Percentiles rank a stretch among this genome's conserved stretches.
phyloP scores from a whole-genome alignment of 2,329 filamentous ascomycete genomes.

The Pseudocercospora fijiensis region DNA sequence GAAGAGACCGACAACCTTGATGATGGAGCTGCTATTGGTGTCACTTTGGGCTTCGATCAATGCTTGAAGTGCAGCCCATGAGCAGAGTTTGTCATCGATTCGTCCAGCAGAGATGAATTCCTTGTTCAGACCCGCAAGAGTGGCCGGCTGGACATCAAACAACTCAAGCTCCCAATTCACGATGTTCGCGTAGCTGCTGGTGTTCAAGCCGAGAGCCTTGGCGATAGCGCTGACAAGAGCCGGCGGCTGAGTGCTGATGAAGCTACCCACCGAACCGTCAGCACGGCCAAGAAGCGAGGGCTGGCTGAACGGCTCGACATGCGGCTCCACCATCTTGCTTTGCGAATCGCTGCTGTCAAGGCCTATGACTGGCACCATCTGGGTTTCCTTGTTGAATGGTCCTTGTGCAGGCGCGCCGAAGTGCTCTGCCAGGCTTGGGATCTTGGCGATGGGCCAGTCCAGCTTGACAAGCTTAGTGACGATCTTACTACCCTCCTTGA shows the following conservation, averaged over 20 bases:
- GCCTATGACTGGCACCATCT: slow-evolving; percentile 91
- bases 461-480: slow-evolving; percentile 80
- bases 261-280: slow-evolving; percentile 56
- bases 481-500: slow-evolving; percentile 79
- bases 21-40: slow-evolving; percentile 58
- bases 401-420: slow-evolving; percentile 71
- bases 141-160: slow-evolving; percentile 83
- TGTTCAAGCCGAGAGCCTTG: slow-evolving; percentile 69
- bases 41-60: slow-evolving; percentile 64
- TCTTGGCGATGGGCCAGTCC: slow-evolving; percentile 88
- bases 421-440: slow-evolving; percentile 89
- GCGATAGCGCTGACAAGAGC: slow-evolving; percentile 81
- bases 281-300: slow-evolving; percentile 53
- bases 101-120: slow-evolving; percentile 94
- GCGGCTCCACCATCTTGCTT: slow-evolving; percentile 6
- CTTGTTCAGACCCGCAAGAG: slow-evolving; percentile 78
- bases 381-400: slow-evolving; percentile 81
- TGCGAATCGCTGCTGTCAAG: slow-evolving; percentile 60
- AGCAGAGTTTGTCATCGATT: slow-evolving; percentile 97
- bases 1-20: slow-evolving; percentile 92
- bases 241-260: slow-evolving; percentile 79
- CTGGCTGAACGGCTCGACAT: slow-evolving; percentile 34
- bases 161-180: slow-evolving; percentile 97
- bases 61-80: slow-evolving; percentile 82
- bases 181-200: slow-evolving; percentile 62